phyloP scores from a whole-genome alignment of 164 flowering plant species.

The Magnolia changhungtana region DNA sequence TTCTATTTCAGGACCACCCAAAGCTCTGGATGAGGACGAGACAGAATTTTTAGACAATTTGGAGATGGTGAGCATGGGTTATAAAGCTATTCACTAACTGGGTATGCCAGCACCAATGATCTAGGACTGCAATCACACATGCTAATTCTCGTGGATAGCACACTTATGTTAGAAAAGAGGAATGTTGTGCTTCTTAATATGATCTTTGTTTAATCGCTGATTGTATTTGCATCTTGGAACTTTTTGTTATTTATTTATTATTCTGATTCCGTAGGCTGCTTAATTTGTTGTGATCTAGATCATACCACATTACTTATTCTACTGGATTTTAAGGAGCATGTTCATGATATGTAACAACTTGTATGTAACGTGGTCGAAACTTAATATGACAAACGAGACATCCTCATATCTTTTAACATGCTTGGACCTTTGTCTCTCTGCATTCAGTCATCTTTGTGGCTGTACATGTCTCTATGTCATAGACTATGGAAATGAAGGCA shows the following conservation, averaged over 20 bases:
- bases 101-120: constrained; percentile 18
- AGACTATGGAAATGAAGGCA: too few relatives aligned
- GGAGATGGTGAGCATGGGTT: constrained; percentile 63
- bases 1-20: constrained; percentile 79
- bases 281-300: too few relatives aligned
- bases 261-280: too few relatives aligned
- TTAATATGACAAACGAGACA: too few relatives aligned
- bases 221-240: neutral
- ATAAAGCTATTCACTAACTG: constrained; percentile 16
- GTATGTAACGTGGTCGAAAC: too few relatives aligned
- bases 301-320: too few relatives aligned
- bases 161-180: neutral
- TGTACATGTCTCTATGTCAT: too few relatives aligned
- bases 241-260: neutral
- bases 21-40: constrained; percentile 96
- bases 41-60: constrained; percentile 85
- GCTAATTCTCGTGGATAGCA: constrained; percentile 2
- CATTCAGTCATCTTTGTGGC: too few relatives aligned
- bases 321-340: too few relatives aligned
- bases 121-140: constrained; percentile 3
- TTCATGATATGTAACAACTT: too few relatives aligned
- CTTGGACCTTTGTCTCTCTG: too few relatives aligned
- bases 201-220: neutral
- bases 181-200: neutral
- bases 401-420: too few relatives aligned